Percentiles rank a stretch among this genome's conserved stretches.
These are phyloP conservation scores for Podospora australis DNA, from an alignment of 495 filamentous ascomycete genomes.

Conservation along the genomic window DNA sequence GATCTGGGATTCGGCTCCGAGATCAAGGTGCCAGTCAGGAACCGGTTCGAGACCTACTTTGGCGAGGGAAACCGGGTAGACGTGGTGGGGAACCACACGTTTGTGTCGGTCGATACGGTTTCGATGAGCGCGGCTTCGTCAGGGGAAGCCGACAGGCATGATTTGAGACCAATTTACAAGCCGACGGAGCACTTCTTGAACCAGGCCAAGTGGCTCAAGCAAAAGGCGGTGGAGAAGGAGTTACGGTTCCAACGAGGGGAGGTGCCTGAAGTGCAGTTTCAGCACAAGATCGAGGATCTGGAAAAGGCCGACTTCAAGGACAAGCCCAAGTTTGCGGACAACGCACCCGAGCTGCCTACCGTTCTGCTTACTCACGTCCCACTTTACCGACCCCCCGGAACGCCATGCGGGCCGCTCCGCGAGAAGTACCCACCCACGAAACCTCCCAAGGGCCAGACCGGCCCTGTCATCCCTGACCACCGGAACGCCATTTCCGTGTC, in stretches of 20 bases:
- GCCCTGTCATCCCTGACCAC: slow-evolving; percentile 58
- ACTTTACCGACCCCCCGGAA: slow-evolving; percentile 70
- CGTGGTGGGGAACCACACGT: slow-evolving; percentile 89
- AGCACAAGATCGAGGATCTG: slow-evolving; percentile 48
- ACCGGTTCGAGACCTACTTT: slow-evolving; percentile 83
- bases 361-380: slow-evolving; percentile 88
- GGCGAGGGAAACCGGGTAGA: slow-evolving; percentile 83
- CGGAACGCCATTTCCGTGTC: slow-evolving; percentile 68
- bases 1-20: slow-evolving; percentile 90
- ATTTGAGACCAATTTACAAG: slow-evolving; percentile 56
- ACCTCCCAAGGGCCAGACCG: slow-evolving; percentile 47
- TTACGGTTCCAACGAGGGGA: slow-evolving; percentile 46
- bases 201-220: slow-evolving; percentile 45
- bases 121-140: slow-evolving; percentile 67
- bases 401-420: slow-evolving; percentile 83
- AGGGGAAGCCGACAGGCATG: slow-evolving; percentile 36
- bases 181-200: slow-evolving; percentile 74
- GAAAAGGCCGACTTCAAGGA: slow-evolving; percentile 34
- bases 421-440: slow-evolving; percentile 71
- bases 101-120: slow-evolving; percentile 83
- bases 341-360: slow-evolving; percentile 60
- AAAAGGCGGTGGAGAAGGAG: slow-evolving; percentile 49
- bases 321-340: slow-evolving; percentile 31
- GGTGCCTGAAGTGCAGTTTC: slow-evolving; percentile 40
- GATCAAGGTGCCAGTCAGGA: slow-evolving; percentile 68